Evolutionary conservation across 1,284 basidiomycete species (phyloP), one percentile per base, ranked within the genome.

Genomic region (Mycena sp.): DNA sequence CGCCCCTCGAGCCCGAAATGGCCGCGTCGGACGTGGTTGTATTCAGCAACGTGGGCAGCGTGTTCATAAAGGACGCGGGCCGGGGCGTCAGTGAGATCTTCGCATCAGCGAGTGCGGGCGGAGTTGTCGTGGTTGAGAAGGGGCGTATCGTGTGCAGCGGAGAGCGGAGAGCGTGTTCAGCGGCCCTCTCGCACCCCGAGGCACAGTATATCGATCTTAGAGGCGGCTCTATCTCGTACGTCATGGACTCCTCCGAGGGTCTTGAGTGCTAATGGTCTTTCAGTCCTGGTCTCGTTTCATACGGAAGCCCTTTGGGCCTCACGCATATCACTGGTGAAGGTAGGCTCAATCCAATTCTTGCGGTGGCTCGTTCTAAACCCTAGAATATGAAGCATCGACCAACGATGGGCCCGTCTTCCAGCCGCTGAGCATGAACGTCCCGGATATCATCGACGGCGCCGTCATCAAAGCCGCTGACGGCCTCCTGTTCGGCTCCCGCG

Each of bases 381-480:
- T 16, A 23, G 14, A 9, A 26, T 43, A 12, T 40, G 17, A 23
- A 67, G 62, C 74, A 4, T 87, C 88, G 3, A 93, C 92, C 1
- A 83, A 82, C 30, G 93, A 95, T 67, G 93, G 93, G 14, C 66
- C 54, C 10, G 82, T 87, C 17, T 76, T 78, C 37, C 85, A 91
- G 69, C 81, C 83, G 14, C 72, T 92, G 43, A 73, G 72, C 19
- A 88, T 56, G 71, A 68, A 4, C 68, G 77, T 37, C 71, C 83
- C 23, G 83, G 85, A 2, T 66, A 67, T 90, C 45, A 67, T 88
- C 32, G 79, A 87, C 23, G 85, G 84, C 25, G 71, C 82, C 0
- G 72, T 92, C 40, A 85, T 91, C 26, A 81, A 83, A 32, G 93
- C 89, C 0, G 84, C 86, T 6, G 94, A 96, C 72, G 92, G 92